Percentiles rank a stretch among this genome's conserved stretches.
phyloP scores from a whole-genome alignment of 305 asterid genomes.

The Rubia balearica region DNA sequence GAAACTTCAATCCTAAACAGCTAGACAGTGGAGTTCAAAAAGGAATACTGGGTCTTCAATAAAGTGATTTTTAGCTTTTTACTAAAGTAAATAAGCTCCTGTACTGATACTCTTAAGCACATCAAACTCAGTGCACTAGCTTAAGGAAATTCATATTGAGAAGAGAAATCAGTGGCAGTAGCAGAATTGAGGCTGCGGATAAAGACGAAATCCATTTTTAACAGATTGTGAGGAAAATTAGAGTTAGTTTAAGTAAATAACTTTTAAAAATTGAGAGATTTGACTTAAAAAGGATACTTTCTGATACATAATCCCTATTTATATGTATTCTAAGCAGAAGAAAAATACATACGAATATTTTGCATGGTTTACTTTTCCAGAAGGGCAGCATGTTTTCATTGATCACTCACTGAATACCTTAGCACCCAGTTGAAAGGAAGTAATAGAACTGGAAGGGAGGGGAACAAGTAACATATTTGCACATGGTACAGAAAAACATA shows the following conservation, averaged over 20 bases:
- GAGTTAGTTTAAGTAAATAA: not conserved
- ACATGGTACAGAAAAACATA: not conserved
- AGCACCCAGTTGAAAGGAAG: not conserved
- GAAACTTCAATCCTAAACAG: not conserved
- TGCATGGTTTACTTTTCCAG: not conserved
- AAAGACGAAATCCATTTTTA: not conserved
- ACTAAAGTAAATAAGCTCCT: not conserved
- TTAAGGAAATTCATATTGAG: not conserved
- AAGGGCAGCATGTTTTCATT: not conserved
- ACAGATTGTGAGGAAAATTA: slow-evolving; percentile 1
- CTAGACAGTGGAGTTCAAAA: not conserved
- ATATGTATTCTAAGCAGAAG: not conserved
- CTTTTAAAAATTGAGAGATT: not conserved
- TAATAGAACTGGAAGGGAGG: slow-evolving; percentile 5
- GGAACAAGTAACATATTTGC: not conserved
- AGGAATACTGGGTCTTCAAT: not conserved
- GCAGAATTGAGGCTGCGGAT: not conserved
- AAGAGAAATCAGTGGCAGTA: slow-evolving; percentile 1
- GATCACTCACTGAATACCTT: not conserved
- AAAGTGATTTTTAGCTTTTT: not conserved
- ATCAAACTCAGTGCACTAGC: not conserved
- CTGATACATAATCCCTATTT: not conserved
- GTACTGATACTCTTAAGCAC: not conserved
- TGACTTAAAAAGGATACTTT: not conserved
- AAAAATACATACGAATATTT: not conserved